These are phyloP conservation scores for Salix arbutifolia DNA, from an alignment of 345 rosid genomes.

Conservation along the genomic window DNA sequence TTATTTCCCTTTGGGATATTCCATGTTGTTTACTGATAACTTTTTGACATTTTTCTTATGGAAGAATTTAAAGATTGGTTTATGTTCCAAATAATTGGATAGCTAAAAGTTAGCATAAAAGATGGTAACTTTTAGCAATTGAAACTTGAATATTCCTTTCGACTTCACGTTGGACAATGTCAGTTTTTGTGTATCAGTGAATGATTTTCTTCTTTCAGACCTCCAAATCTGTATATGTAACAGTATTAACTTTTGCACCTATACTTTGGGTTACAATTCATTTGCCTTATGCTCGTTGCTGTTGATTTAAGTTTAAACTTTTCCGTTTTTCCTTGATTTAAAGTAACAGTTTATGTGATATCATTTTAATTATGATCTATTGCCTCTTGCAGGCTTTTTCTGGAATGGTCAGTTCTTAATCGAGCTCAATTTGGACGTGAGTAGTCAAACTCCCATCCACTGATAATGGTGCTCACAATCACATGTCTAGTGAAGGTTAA, in stretches of 20 bases:
- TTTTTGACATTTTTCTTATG: no score
- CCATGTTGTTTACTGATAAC: no score
- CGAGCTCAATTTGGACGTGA: background rate
- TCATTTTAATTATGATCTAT: background rate
- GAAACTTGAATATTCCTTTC: no score
- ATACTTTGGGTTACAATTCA: background rate
- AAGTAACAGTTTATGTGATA: background rate
- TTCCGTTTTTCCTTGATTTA: background rate
- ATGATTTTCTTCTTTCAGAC: background rate
- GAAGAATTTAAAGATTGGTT: no score
- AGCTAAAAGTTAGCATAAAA: no score
- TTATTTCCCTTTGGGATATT: no score
- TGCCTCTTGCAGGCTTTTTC: conserved; percentile 2
- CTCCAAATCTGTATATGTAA: background rate
- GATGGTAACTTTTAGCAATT: no score
- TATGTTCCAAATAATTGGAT: no score
- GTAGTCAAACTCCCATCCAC: background rate
- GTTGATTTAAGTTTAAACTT: background rate
- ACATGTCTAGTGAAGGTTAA: background rate
- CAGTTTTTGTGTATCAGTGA: no score
- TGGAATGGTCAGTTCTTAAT: background rate
- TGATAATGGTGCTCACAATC: background rate
- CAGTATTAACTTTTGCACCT: background rate
- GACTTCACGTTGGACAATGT: no score
- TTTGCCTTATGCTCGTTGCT: background rate